Percentiles rank a stretch among this genome's conserved stretches.
phyloP scores from a whole-genome alignment of 1,284 basidiomycete genomes.

The Cystobasidium sp. region DNA sequence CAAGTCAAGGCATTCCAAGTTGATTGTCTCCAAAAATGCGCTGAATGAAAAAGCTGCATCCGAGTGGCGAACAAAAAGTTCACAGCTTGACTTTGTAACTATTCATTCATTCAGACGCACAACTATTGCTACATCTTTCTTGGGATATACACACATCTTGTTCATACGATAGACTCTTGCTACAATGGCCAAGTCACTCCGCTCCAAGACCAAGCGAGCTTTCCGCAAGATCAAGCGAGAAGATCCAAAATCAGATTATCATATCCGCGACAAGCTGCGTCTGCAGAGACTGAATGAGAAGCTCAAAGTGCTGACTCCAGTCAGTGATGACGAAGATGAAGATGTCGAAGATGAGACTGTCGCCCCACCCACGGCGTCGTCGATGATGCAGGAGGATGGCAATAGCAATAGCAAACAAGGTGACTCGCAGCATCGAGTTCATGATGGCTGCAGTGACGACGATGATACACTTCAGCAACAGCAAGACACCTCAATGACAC shows the following conservation, averaged over 20 bases:
- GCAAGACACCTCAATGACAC: neutral
- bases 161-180: neutral
- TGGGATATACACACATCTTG: neutral
- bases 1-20: neutral
- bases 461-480: neutral
- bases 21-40: neutral
- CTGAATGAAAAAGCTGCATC: conserved; percentile 24
- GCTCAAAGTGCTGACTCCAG: conserved; percentile 58
- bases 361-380: neutral
- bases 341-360: conserved; percentile 47
- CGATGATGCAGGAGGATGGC: conserved; percentile 19
- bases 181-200: conserved; percentile 87
- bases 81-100: neutral
- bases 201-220: conserved; percentile 84
- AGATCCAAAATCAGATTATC: conserved; percentile 71
- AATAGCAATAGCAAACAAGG: conserved; percentile 5
- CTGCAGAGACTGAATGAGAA: conserved; percentile 75
- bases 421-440: conserved; percentile 10
- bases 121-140: neutral
- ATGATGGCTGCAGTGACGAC: conserved; percentile 8
- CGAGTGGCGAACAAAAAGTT: conserved; percentile 4
- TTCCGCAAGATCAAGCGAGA: conserved; percentile 84
- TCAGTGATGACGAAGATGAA: conserved; percentile 59
- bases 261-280: conserved; percentile 80
- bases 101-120: neutral